Conservation (phyloP, 73 alveolate species). For the Uronychia binucleata region DNA sequence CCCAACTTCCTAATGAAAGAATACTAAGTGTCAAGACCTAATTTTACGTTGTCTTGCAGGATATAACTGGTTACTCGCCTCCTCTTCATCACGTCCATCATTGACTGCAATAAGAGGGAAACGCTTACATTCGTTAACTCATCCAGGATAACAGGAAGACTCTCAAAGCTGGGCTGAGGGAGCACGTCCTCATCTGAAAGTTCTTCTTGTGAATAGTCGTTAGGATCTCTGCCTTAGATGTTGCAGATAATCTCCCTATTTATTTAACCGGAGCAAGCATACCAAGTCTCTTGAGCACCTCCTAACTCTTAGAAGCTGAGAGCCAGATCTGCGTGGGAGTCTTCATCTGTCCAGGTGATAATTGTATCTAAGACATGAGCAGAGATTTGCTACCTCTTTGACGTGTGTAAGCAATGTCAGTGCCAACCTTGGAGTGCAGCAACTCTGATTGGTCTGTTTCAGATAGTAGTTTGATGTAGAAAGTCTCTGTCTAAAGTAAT, state of each 20-base stretch:
- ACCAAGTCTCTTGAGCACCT: constrained; percentile 68
- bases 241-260: constrained; percentile 44
- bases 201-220: constrained; percentile 28
- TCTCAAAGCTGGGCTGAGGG: constrained; percentile 37
- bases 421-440: constrained; percentile 30
- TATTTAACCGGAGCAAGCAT: background rate
- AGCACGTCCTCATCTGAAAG: constrained; percentile 43
- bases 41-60: constrained; percentile 31
- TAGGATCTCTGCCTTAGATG: constrained; percentile 61
- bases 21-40: constrained; percentile 6
- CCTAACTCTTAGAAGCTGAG: constrained; percentile 46
- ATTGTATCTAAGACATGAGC: constrained; percentile 56
- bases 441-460: constrained; percentile 38
- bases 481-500: background rate
- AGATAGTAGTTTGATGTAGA: constrained; percentile 24
- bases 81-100: constrained; percentile 20
- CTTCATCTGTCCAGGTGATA: constrained; percentile 68
- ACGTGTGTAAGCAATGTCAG: constrained; percentile 8
- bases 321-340: constrained; percentile 43
- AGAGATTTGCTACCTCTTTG: constrained; percentile 35
- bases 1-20: constrained; percentile 12
- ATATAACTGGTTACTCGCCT: constrained; percentile 20
- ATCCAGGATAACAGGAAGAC: constrained; percentile 31
- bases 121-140: constrained; percentile 12
- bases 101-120: background rate